Conservation (phyloP, 2,329 filamentous ascomycete genomes). For the Plenodomus biglobosus region DNA sequence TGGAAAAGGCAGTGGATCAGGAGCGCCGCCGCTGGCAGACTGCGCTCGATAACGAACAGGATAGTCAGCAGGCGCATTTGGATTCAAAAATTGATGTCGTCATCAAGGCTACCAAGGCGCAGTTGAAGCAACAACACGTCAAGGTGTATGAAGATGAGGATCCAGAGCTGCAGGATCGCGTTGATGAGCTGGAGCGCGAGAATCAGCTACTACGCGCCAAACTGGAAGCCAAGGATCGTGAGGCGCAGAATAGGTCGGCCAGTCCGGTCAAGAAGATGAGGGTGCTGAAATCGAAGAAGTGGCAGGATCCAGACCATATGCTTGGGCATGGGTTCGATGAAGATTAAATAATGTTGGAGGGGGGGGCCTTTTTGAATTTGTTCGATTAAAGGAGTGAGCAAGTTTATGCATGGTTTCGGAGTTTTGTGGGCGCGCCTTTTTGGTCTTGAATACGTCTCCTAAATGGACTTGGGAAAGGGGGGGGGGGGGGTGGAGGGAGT, state of each 20-base stretch:
- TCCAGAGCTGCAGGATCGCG: conserved; percentile 39
- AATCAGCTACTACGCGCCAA: conserved; percentile 45
- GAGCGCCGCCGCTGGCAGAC: conserved; percentile 82
- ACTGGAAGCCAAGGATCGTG: conserved; percentile 46
- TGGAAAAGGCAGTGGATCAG: conserved; percentile 73
- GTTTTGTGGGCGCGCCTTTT: too few species aligned
- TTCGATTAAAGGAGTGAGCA: too few species aligned
- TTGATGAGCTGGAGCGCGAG: conserved; percentile 49
- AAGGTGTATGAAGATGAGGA: conserved; percentile 48
- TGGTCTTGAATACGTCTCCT: too few species aligned
- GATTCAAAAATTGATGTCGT: conserved; percentile 83
- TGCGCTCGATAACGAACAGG: conserved; percentile 72
- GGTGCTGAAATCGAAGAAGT: conserved; percentile 53
- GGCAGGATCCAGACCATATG: conserved; percentile 43
- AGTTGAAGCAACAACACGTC: conserved; percentile 46
- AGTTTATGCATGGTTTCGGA: background rate
- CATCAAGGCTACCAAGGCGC: conserved; percentile 55
- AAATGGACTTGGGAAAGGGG: too few species aligned
- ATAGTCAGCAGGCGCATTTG: conserved; percentile 79
- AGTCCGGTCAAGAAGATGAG: conserved; percentile 54
- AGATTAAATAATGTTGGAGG: conserved; percentile 12
- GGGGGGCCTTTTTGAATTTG: too few species aligned
- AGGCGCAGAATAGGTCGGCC: conserved; percentile 39
- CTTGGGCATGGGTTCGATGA: conserved; percentile 22
- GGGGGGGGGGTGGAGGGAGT: too few species aligned